phyloP scores from a whole-genome alignment of 306 rosid species.

The Castanea sativa region DNA sequence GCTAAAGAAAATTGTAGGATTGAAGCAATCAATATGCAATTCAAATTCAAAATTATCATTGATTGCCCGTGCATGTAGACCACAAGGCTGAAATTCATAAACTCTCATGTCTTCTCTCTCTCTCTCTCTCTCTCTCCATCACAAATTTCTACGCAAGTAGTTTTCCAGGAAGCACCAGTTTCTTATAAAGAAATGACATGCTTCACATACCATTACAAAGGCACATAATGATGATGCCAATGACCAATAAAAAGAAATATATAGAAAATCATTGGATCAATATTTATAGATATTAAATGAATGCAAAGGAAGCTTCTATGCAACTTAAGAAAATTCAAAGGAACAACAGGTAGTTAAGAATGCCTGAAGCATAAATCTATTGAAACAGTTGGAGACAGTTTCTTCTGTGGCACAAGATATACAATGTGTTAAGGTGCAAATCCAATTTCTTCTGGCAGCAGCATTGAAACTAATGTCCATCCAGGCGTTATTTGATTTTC shows the following conservation, averaged over 20 bases:
- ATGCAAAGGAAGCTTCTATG: neutral
- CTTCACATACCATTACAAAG: neutral
- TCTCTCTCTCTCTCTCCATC: too few relatives aligned
- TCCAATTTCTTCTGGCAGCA: neutral
- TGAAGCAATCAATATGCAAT: too few relatives aligned
- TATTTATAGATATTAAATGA: neutral
- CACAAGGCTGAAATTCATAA: too few relatives aligned
- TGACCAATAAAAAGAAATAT: neutral
- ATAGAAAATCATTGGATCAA: neutral
- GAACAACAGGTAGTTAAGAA: neutral
- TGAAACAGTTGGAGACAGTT: neutral
- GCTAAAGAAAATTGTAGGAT: too few relatives aligned
- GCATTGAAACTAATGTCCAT: neutral
- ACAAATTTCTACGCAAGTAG: neutral
- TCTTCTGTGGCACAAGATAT: neutral
- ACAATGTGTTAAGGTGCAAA: neutral
- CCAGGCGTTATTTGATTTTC: neutral
- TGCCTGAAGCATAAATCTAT: neutral
- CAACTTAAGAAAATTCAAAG: neutral
- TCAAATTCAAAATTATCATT: too few relatives aligned
- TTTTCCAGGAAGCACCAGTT: conserved; percentile 8
- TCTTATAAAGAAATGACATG: neutral
- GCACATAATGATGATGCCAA: neutral
- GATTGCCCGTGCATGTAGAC: too few relatives aligned
- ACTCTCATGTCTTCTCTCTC: too few relatives aligned